Conservation (phyloP, 306 rosid genomes). For the Medicago arabica region DNA sequence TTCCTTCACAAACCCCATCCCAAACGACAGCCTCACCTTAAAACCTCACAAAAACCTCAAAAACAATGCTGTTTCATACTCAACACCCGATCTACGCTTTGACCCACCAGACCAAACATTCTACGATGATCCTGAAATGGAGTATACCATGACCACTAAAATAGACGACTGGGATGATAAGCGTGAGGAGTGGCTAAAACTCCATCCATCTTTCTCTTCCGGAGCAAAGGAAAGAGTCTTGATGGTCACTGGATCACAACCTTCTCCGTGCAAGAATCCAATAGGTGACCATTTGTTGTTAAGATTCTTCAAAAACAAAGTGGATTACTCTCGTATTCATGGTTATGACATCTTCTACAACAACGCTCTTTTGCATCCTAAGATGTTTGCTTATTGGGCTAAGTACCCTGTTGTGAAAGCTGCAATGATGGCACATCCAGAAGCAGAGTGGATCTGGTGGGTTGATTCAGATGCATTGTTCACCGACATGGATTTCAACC, state of each 20-base stretch:
- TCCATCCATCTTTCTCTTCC: conserved; percentile 58
- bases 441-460: conserved; percentile 98
- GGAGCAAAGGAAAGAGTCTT: conserved; percentile 48
- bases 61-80: not conserved
- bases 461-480: conserved; percentile 91
- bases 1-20: conserved; percentile 48
- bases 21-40: conserved; percentile 29
- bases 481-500: conserved; percentile 88
- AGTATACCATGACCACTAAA: conserved; percentile 62
- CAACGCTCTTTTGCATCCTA: conserved; percentile 65
- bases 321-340: conserved; percentile 78
- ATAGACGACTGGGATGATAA: conserved; percentile 74
- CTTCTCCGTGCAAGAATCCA: conserved; percentile 67
- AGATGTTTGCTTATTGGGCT: conserved; percentile 79
- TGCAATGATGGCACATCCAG: conserved; percentile 92
- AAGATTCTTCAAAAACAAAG: conserved; percentile 82
- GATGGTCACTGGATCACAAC: conserved; percentile 82
- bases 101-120: conserved; percentile 65
- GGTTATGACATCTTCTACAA: conserved; percentile 78
- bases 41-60: conserved; percentile 16
- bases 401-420: conserved; percentile 79
- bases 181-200: conserved; percentile 64
- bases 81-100: conserved; percentile 5
- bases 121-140: conserved; percentile 69
- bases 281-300: conserved; percentile 76